A percentile compares a stretch with the other conserved stretches of the same genome.
These are phyloP conservation scores for Polygonum aviculare DNA, from an alignment of 148 eudicot species.

Conservation along the genomic window DNA sequence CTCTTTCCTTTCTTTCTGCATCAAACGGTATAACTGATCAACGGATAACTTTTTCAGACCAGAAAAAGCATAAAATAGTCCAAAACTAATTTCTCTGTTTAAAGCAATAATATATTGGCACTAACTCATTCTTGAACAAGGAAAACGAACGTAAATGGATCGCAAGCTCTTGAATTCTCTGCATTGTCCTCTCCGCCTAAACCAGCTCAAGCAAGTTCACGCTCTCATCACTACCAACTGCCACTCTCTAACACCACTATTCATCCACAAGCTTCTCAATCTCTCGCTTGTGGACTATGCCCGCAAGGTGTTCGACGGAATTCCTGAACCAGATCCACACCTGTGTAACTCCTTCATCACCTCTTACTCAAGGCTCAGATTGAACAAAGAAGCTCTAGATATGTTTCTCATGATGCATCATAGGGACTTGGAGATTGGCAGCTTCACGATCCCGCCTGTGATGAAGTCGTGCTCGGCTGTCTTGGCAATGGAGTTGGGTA, in stretches of 20 bases:
- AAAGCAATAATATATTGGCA: no score
- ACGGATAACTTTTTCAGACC: no score
- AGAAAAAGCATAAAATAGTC: no score
- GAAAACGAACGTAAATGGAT: conserved; percentile 17
- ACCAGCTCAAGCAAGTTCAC: conserved; percentile 54
- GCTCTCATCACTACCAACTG: conserved; percentile 54
- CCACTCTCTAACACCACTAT: conserved; percentile 16
- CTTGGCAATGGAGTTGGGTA: conserved; percentile 33
- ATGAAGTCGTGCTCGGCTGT: conserved; percentile 43
- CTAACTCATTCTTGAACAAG: neutral
- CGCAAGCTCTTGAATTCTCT: conserved; percentile 10
- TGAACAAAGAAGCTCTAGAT: conserved; percentile 36
- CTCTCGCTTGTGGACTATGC: conserved; percentile 37
- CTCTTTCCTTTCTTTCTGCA: no score
- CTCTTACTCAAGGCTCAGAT: conserved; percentile 27
- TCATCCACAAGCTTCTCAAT: conserved; percentile 30
- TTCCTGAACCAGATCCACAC: conserved; percentile 27
- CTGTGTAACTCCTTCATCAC: conserved; percentile 28
- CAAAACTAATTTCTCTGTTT: no score
- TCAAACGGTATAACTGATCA: no score
- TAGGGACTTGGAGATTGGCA: conserved; percentile 29
- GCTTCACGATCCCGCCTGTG: conserved; percentile 56
- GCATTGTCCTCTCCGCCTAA: conserved; percentile 15
- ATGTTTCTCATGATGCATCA: conserved; percentile 36
- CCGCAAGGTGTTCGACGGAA: conserved; percentile 29